A percentile compares a stretch with the other conserved stretches of the same genome.
Evolutionary conservation across 2,329 filamentous ascomycete genomes (phyloP).

Genomic region (Xylariaceae sp.): DNA sequence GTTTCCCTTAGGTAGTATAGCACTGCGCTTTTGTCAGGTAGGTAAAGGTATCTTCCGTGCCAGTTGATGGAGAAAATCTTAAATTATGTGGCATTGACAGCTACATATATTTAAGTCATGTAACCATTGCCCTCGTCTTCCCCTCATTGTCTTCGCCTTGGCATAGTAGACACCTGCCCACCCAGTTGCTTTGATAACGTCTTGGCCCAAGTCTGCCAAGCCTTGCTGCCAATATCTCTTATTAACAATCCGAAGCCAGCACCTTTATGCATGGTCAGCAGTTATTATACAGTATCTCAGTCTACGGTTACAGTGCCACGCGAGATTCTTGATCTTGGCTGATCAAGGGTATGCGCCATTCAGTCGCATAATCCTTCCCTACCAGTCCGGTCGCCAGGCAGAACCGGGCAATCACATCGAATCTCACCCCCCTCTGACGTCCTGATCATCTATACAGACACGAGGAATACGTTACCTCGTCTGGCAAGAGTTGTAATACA

Average conservation of each 20-base stretch:
- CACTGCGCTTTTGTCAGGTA: no score
- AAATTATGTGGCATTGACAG: no score
- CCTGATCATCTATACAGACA: constrained; percentile 12
- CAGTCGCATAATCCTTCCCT: not conserved
- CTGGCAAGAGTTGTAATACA: not conserved
- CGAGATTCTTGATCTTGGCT: no score
- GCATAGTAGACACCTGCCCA: constrained; percentile 4
- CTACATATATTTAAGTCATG: not conserved
- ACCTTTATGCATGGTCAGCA: not conserved
- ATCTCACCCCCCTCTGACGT: not conserved
- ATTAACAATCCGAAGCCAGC: constrained; percentile 6
- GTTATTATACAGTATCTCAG: not conserved
- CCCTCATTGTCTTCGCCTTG: constrained; percentile 11
- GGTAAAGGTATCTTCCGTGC: no score
- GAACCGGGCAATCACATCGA: not conserved
- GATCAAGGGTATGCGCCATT: no score
- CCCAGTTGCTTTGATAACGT: not conserved
- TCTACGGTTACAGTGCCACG: not conserved
- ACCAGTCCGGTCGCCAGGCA: not conserved
- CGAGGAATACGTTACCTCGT: not conserved
- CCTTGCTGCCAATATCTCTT: constrained; percentile 3
- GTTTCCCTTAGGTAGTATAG: no score
- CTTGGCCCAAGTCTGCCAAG: constrained; percentile 1
- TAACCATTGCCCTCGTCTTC: no score
- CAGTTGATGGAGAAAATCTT: not conserved